Evolutionary conservation across 2,329 filamentous ascomycete genomes (phyloP), one percentile per base, ranked within the genome.

Genomic region (Biscogniauxia marginata): DNA sequence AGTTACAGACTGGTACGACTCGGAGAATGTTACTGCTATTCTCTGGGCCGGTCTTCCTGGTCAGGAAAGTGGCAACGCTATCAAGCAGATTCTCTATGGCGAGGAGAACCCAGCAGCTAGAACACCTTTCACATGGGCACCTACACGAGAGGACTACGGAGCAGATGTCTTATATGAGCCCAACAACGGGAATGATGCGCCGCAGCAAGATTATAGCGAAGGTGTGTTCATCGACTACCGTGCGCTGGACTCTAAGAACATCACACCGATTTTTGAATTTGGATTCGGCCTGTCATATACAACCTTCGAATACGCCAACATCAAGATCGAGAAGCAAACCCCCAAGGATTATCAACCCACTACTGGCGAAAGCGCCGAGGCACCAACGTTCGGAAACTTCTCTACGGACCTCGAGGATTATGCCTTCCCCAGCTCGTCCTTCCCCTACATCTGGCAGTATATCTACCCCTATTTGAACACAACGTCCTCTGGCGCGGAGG

Each of bases 201-300:
- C 90, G 4, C 90, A 95, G 67, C 76, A 85, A 43, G 83, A 91
- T 65, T 96, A 91, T 68, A 77, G 78, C 6, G 90, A 95, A 73
- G 90, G 91, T 16, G 79, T 88, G 52, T 91, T 93, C 71, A 92
- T 96, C 67, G 91, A 95, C 73, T 91, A 91, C 75, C 84, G 88
- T 43, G 79, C 85, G 62, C 90, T 95, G 52, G 91, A 96, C 74
- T 79, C 80, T 66, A 72, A 73, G n/a, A 75, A 84, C 63, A 80
- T 84, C 53, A 83, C 84, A 1, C 89, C 90, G 1, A 83, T 90
- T 60, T 95, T 87, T 73, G 90, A 93, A 68, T 96, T 95, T 64
- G 91, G 91, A 7, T 89, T 83, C 66, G 91, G 91, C 54, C 77
- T 96, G 11, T 89, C 85, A 3, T 96, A 95, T 79, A 91, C 90